Base-by-base conservation (phyloP, 2,329 filamentous ascomycete species). In the Shiraia bambusicola region DNA sequence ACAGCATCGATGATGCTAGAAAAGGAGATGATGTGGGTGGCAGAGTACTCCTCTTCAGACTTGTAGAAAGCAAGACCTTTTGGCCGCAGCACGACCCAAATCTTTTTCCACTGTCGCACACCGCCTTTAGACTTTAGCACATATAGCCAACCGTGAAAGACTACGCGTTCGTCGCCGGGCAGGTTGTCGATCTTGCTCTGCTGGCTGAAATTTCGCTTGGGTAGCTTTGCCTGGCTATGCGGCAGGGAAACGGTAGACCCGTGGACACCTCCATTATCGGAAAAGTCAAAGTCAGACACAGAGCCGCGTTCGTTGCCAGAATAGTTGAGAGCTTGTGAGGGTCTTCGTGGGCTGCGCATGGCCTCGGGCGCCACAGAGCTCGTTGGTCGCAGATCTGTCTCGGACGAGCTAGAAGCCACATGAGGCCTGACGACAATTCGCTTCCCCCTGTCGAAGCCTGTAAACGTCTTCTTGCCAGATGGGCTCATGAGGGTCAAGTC, bases 121-220 rank as follows among this genome's bases (percentile, higher is more conserved):
- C 90, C 89, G 15, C 85, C 79, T 59, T 89, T 91, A 48, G 84
- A 87, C 58, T 88, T 89, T 42, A 96, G 79, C 48, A 89, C 83
- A 67, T 88, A 87, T 24, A 97, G 80, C 77, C 89, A 91, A 37
- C 92, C 91, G 64, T 97, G 90, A 79, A 88, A 95, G 31, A 97
- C 80, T n/a, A 97, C 86, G 17, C 91, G 85, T 65, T 95, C 91
- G 1, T 86, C 83, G 50, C 93, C 88, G 2, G 65, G 63, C 1
- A 51, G 56, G 11, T 54, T 49, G 28, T 69, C 72, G 19, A 70
- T 42, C 22, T 72, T 81, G 56, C 83, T 86, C 37, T 78, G 68
- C 58, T 88, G 84, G 64, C 81, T 86, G 7, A 74, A 63, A 38
- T 84, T 87, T 32, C 80, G 76, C 32, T 58, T 56, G 17, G 19